Evolutionary conservation across 1,284 basidiomycete genomes (phyloP).

Genomic region (Moesziomyces sp.): DNA sequence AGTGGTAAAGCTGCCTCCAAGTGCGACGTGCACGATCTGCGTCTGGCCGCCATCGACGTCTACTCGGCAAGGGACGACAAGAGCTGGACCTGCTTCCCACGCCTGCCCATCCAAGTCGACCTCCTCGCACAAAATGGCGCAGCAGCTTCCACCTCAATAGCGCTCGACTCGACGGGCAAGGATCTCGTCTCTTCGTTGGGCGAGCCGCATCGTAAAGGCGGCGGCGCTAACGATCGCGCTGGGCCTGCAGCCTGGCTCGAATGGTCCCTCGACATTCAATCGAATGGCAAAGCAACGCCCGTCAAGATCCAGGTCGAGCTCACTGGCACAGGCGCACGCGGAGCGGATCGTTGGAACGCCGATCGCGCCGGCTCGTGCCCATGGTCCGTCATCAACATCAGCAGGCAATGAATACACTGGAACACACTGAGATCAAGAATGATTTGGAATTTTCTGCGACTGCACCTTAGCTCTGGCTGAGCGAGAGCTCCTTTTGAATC

Average conservation of each 20-base stretch:
- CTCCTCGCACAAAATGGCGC: background rate
- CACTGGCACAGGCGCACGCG: constrained; percentile 30
- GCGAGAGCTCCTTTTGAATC: constrained; percentile 68
- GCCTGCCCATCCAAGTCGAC: constrained; percentile 17
- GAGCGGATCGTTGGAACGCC: constrained; percentile 36
- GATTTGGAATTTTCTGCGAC: background rate
- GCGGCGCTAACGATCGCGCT: constrained; percentile 25
- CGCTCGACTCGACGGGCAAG: constrained; percentile 20
- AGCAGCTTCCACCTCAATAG: constrained; percentile 2
- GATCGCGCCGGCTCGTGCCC: constrained; percentile 24
- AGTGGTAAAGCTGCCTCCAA: constrained; percentile 12
- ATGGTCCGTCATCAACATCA: constrained; percentile 40
- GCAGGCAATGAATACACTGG: background rate
- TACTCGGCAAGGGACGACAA: constrained; percentile 32
- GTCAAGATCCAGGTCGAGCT: constrained; percentile 32
- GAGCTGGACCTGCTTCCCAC: constrained; percentile 19
- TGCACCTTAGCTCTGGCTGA: constrained; percentile 49
- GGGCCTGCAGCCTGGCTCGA: constrained; percentile 48
- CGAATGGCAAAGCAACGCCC: background rate
- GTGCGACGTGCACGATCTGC: background rate
- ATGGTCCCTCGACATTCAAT: constrained; percentile 18
- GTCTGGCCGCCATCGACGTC: constrained; percentile 34
- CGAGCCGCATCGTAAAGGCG: constrained; percentile 42
- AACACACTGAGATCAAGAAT: background rate
- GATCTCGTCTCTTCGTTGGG: constrained; percentile 26